phyloP scores from a whole-genome alignment of 257 asterid genomes.

The Coffea canephora region DNA sequence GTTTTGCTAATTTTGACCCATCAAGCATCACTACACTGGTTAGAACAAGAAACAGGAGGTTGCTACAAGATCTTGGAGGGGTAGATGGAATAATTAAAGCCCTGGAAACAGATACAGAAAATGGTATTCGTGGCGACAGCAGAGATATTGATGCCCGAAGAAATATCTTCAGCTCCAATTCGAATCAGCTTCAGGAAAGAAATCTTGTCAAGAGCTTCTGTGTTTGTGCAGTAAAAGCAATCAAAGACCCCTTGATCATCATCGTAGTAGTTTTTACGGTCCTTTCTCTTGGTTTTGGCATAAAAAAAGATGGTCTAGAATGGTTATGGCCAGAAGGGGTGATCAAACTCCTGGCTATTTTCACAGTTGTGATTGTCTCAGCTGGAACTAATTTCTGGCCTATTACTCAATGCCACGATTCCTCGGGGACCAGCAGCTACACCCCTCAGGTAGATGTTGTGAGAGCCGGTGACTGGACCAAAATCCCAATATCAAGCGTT shows the following conservation, averaged over 20 bases:
- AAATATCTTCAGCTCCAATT: slow-evolving; percentile 10
- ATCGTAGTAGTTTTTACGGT: slow-evolving; percentile 11
- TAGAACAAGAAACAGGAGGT: slow-evolving; percentile 6
- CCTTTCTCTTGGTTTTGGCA: slow-evolving; percentile 24
- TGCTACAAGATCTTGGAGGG: slow-evolving; percentile 23
- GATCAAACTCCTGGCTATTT: slow-evolving; percentile 15
- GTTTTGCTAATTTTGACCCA: slow-evolving; percentile 10
- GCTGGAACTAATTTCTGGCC: slow-evolving; percentile 20
- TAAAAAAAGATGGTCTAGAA: slow-evolving; percentile 17
- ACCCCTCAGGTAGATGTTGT: slow-evolving; percentile 19
- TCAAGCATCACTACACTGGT: slow-evolving; percentile 10
- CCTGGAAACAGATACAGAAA: slow-evolving; percentile 19
- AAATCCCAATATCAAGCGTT: slow-evolving; percentile 4
- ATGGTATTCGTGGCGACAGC: slow-evolving; percentile 18
- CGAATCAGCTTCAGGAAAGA: neutral
- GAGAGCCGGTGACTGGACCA: slow-evolving; percentile 7
- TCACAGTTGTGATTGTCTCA: slow-evolving; percentile 11
- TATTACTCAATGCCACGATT: slow-evolving; percentile 2
- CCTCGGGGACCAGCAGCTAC: slow-evolving; percentile 2
- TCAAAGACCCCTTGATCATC: slow-evolving; percentile 19
- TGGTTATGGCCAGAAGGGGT: slow-evolving; percentile 18
- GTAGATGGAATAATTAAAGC: slow-evolving; percentile 17
- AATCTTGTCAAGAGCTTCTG: neutral
- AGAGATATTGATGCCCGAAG: neutral
- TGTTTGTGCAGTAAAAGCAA: slow-evolving; percentile 6